These are phyloP conservation scores for Alnus glutinosa DNA, from an alignment of 306 rosid genomes.

Conservation along the genomic window DNA sequence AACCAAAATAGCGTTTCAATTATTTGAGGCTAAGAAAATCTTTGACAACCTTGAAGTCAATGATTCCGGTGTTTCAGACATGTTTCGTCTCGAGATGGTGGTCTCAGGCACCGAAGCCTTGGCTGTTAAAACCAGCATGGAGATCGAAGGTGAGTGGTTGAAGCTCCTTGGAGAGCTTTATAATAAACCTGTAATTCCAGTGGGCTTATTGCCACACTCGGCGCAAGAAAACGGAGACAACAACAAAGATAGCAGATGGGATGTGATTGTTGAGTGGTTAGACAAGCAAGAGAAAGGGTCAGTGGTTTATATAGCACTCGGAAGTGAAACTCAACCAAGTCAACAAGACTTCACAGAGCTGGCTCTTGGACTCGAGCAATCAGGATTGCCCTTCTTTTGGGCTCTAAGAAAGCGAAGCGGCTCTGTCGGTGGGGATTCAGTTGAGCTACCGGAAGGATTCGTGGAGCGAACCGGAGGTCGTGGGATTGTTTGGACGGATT, in stretches of 20 bases:
- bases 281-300: constrained; percentile 27
- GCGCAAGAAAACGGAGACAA: neutral
- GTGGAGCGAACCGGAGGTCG: constrained; percentile 43
- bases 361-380: constrained; percentile 53
- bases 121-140: constrained; percentile 23
- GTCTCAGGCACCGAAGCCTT: constrained; percentile 1
- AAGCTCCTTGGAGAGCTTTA: constrained; percentile 16
- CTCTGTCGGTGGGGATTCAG: constrained; percentile 4
- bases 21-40: constrained; percentile 13
- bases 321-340: constrained; percentile 38
- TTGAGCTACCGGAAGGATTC: constrained; percentile 52
- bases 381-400: constrained; percentile 62
- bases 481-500: constrained; percentile 44
- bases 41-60: neutral
- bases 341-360: constrained; percentile 35
- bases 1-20: constrained; percentile 5
- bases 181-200: constrained; percentile 27
- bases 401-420: constrained; percentile 35
- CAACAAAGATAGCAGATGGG: neutral
- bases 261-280: constrained; percentile 16
- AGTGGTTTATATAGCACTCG: constrained; percentile 62
- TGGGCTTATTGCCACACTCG: constrained; percentile 22
- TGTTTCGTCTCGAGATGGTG: neutral
- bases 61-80: constrained; percentile 3
- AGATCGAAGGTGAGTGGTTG: constrained; percentile 34